phyloP scores from a whole-genome alignment of 2,329 filamentous ascomycete genomes.

The Pseudocercospora ulei region DNA sequence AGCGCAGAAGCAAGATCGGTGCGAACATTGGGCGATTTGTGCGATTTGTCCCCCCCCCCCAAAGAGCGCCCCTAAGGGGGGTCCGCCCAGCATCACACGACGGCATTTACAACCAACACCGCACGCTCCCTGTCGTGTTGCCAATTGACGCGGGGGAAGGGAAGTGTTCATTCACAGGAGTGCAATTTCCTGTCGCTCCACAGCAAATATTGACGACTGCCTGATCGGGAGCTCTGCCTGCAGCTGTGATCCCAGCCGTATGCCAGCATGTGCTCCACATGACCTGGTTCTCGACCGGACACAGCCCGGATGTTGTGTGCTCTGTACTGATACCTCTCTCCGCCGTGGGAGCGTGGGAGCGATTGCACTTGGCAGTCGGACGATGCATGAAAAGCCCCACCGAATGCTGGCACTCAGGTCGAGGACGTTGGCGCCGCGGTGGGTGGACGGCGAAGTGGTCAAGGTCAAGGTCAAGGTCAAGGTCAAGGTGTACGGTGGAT shows the following conservation, averaged over 20 bases:
- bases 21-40: slow-evolving; percentile 3
- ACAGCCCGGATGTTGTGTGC: slow-evolving; percentile 15
- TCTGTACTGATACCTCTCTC: slow-evolving; percentile 13
- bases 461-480: too few relatives aligned
- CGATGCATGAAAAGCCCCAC: slow-evolving; percentile 1
- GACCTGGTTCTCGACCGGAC: slow-evolving; percentile 14
- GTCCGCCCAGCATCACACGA: slow-evolving; percentile 6
- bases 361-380: slow-evolving; percentile 16
- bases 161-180: not conserved
- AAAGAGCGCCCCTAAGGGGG: too few relatives aligned
- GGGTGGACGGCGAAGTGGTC: too few relatives aligned
- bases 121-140: too few relatives aligned
- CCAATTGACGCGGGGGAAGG: too few relatives aligned
- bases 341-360: slow-evolving; percentile 7
- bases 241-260: slow-evolving; percentile 10
- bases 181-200: slow-evolving; percentile 10
- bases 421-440: too few relatives aligned
- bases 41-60: not conserved
- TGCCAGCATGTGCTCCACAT: slow-evolving; percentile 8
- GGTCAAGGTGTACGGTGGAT: too few relatives aligned
- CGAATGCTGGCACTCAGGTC: not conserved
- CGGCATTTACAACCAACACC: too few relatives aligned
- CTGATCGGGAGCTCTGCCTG: slow-evolving; percentile 5
- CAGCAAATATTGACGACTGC: slow-evolving; percentile 8
- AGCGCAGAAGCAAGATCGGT: slow-evolving; percentile 4